Evolutionary conservation across 2,329 filamentous ascomycete genomes (phyloP), one percentile per base, ranked within the genome.

Genomic region (Talaromyces rugulosus): DNA sequence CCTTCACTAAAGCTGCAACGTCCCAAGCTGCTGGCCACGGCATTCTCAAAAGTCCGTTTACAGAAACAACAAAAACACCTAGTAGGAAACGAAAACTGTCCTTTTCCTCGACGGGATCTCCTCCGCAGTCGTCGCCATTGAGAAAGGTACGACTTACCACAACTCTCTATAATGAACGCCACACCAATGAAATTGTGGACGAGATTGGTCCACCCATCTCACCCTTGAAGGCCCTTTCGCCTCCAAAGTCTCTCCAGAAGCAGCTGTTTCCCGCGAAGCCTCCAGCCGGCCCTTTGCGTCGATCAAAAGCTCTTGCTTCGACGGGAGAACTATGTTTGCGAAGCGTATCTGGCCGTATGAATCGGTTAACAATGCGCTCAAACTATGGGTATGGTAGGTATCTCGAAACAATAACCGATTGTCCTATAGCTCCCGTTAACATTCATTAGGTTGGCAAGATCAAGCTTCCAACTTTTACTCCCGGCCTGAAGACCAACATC

Each of bases 401-500:
- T n/a, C 4, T 30, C 6, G 28, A 5, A 31, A 54, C 61, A 59
- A 28, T 6, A 18, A 36, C 28, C 3, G 23, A 12, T n/a, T 18
- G 28, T n/a, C 57, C 23, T 27, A 44, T 55, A 56, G 18, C 31
- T 28, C 27, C 23, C 50, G 42, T 28, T 56, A 34, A 51, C 30
- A 44, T 31, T 56, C 44, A 65, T 53, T 16, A 74, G 81, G 82
- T 60, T 87, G 84, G 85, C 82, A 83, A 71, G 79, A 83, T 66
- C 80, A 87, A 69, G 85, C 85, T 3, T 79, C 82, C 30, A 75
- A 82, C 61, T 89, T 89, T 71, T 85, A 86, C 70, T 85, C 83
- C 40, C 75, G 77, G 34, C 78, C 85, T 6, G 77, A 80, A 9
- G 86, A 89, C 68, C 70, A 77, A 16, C 80, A 87, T 68, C 70